A percentile compares a stretch with the other conserved stretches of the same genome.
phyloP scores from a whole-genome alignment of 768 basidiomycete genomes.

The Mycena filopes region DNA sequence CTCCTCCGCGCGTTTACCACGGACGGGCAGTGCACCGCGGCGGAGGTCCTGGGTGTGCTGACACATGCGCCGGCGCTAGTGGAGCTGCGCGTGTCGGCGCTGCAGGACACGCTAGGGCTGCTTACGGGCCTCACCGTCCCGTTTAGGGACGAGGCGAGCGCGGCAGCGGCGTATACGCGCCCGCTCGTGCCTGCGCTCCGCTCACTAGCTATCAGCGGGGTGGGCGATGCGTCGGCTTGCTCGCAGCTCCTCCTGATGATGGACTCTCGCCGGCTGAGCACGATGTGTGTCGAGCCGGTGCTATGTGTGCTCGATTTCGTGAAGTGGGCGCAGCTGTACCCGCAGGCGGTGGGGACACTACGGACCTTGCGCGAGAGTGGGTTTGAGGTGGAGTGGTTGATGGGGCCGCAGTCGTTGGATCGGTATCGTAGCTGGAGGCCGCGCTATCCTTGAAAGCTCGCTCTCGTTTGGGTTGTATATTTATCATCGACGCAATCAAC shows the following conservation, averaged over 20 bases:
- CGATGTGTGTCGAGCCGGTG: background rate
- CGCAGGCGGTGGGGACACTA: slow-evolving; percentile 2
- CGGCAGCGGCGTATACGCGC: background rate
- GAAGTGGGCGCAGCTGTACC: slow-evolving; percentile 6
- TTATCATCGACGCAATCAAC: no score
- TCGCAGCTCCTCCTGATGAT: slow-evolving; percentile 6
- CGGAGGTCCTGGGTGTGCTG: slow-evolving; percentile 4
- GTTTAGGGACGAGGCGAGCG: background rate
- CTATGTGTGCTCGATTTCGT: slow-evolving; percentile 18
- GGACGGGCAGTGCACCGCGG: slow-evolving; percentile 7
- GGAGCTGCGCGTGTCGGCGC: slow-evolving; percentile 1
- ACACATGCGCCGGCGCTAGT: background rate
- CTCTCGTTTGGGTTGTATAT: no score
- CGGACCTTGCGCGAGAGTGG: background rate
- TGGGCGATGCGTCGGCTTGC: slow-evolving; percentile 7
- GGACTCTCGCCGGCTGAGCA: slow-evolving; percentile 3
- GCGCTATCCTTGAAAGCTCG: background rate
- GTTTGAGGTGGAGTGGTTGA: slow-evolving; percentile 6
- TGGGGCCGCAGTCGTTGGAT: slow-evolving; percentile 11
- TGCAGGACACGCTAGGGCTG: background rate
- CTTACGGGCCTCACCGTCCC: slow-evolving; percentile 4
- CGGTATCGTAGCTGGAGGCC: slow-evolving; percentile 12
- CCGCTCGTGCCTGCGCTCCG: slow-evolving; percentile 1
- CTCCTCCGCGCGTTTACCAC: slow-evolving; percentile 8
- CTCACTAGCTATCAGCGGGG: slow-evolving; percentile 2